Conservation (phyloP, 2,329 filamentous ascomycete genomes). For the Sporothrix variecibatus region DNA sequence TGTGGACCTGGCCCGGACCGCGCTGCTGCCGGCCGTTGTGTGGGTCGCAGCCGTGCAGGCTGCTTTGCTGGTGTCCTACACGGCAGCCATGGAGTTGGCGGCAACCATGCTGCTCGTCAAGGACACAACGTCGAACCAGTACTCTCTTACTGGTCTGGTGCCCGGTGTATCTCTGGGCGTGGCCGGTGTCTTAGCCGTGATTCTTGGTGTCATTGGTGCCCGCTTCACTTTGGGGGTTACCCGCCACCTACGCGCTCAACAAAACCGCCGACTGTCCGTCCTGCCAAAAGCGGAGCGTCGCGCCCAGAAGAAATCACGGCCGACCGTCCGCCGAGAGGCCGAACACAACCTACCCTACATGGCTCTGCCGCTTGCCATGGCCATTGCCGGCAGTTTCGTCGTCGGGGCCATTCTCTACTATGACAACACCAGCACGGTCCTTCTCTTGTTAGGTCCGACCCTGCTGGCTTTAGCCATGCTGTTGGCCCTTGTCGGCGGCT, state of each 20-base stretch:
- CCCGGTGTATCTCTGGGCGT: conserved; percentile 22
- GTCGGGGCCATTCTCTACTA: conserved; percentile 37
- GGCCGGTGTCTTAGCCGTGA: conserved; percentile 27
- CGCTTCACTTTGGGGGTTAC: conserved; percentile 36
- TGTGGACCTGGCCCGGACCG: conserved; percentile 38
- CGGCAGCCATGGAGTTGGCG: conserved; percentile 37
- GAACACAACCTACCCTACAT: conserved; percentile 40
- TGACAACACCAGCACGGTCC: conserved; percentile 34
- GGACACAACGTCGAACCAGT: neutral
- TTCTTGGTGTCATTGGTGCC: conserved; percentile 38
- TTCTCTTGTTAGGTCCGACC: conserved; percentile 35
- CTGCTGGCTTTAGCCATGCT: conserved; percentile 38
- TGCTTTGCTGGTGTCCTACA: conserved; percentile 34
- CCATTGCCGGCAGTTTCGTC: conserved; percentile 37
- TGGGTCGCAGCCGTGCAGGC: conserved; percentile 39
- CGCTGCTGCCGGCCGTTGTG: conserved; percentile 39
- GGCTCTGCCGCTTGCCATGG: conserved; percentile 36
- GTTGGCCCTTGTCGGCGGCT: conserved; percentile 35
- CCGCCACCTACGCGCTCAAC: conserved; percentile 29
- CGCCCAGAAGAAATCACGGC: neutral
- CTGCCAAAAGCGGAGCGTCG: neutral
- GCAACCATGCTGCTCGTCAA: conserved; percentile 34
- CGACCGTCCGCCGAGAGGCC: conserved; percentile 34
- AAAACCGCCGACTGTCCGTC: conserved; percentile 23
- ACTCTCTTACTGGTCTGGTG: conserved; percentile 36